Evolutionary conservation across 2,329 filamentous ascomycete genomes (phyloP).

Genomic region (Microdochium nivale): DNA sequence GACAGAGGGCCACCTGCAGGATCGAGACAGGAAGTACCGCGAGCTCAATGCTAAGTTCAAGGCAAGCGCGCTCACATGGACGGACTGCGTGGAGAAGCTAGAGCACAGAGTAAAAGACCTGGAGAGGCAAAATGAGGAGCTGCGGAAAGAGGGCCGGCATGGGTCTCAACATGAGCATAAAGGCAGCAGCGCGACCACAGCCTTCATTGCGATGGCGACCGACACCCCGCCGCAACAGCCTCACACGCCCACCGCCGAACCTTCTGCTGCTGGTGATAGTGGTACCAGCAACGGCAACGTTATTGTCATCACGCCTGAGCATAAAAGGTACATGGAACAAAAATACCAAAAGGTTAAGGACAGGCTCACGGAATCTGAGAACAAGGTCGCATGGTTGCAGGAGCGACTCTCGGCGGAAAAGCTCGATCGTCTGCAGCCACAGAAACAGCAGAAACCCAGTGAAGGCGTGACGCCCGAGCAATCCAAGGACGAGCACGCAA

Average conservation of each 20-base stretch:
- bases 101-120: not conserved
- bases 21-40: constrained; percentile 13
- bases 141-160: not conserved
- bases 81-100: not conserved
- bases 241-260: too few relatives aligned
- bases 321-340: not conserved
- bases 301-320: not conserved
- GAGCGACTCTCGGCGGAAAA: not conserved
- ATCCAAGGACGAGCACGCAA: too few relatives aligned
- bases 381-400: not conserved
- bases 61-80: not conserved
- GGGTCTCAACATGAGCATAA: not conserved
- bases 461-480: too few relatives aligned
- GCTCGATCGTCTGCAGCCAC: not conserved
- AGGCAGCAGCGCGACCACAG: not conserved
- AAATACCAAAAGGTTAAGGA: not conserved
- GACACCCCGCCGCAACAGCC: not conserved
- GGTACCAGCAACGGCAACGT: not conserved
- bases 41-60: constrained; percentile 5
- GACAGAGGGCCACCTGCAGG: constrained; percentile 14
- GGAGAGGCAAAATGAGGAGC: not conserved
- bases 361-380: not conserved
- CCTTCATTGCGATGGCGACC: not conserved
- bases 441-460: too few relatives aligned
- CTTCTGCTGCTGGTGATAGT: too few relatives aligned